Evolutionary conservation across 2,329 filamentous ascomycete genomes (phyloP), one percentile per base, ranked within the genome.

Genomic region (Cladosporium sp.): DNA sequence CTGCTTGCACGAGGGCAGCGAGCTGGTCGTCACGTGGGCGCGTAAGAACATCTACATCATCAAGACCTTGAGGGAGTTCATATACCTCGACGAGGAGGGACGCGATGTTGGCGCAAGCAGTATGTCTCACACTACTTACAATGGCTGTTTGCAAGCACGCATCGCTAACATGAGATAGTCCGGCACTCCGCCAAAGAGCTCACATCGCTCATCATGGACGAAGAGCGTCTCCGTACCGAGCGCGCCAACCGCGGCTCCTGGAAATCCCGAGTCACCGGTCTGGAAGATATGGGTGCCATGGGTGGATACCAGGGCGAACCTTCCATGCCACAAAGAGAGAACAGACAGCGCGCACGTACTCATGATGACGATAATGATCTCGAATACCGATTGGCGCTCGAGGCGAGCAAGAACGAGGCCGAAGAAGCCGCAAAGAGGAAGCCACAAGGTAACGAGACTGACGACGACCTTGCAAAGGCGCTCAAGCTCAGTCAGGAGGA

Each of bases 11-110:
- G 94, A 99, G 74, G 94, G 94, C 50, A 97, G 92, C 0, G 94
- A 97, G 76, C 80, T 97, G 64, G 91, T 97, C 36, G 94, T 99
- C 52, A 97, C 93, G 4, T 99, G 94, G 94, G 92, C 92, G 64
- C 88, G 92, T 70, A 95, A 97, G 80, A 97, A 96, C 73, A 88
- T 97, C 65, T 99, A 96, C 76, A 94, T 99, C 75, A 96, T 99
- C 80, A 97, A 97, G 81, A 99, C 94, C 30, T 77, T 99, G 73
- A 88, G 94, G 72, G 94, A 99, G 75, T 99, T 99, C 69, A 89
- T 94, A 72, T 96, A 97, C 73, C 85, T 96, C 55, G 94, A 99
- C 66, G 94, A 99, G 70, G 94, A 99, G 64, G 91, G 92, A 50
- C 85, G 89, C 64, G 94, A 99, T 72, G 94, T 99, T 51, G 94